Evolutionary conservation across 179 eudicot genomes (phyloP).

Genomic region (Camellia oleifera): DNA sequence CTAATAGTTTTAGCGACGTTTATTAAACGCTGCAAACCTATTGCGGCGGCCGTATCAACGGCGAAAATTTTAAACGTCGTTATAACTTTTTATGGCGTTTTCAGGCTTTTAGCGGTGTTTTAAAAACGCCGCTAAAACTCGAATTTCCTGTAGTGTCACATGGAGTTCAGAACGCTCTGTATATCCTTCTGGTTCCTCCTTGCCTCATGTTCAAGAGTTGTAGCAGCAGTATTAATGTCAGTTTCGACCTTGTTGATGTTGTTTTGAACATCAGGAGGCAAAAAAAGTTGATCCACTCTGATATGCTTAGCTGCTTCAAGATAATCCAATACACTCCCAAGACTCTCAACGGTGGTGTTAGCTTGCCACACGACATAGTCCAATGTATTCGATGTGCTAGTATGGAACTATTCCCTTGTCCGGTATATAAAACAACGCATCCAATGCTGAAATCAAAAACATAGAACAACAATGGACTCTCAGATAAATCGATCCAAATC

Average conservation of each 20-base stretch:
- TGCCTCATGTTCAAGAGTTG: conserved; percentile 28
- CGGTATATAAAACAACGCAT: conserved; percentile 44
- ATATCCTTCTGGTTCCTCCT: conserved; percentile 30
- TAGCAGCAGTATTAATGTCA: conserved; percentile 27
- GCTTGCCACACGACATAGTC: conserved; percentile 37
- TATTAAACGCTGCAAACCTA: no score
- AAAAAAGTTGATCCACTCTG: conserved; percentile 20
- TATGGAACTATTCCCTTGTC: conserved; percentile 53
- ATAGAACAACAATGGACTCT: conserved; percentile 2
- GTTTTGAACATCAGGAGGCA: conserved; percentile 36
- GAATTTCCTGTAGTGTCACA: conserved; percentile 19
- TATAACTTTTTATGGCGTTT: no score
- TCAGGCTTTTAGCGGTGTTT: no score
- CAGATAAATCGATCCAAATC: neutral
- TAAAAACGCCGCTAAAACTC: no score
- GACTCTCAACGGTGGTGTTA: conserved; percentile 34
- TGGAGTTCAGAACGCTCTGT: conserved; percentile 19
- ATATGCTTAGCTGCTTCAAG: conserved; percentile 36
- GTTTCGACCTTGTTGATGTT: conserved; percentile 30
- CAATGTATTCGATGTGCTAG: conserved; percentile 33
- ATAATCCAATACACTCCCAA: conserved; percentile 33
- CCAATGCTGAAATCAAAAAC: conserved; percentile 37
- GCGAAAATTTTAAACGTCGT: no score
- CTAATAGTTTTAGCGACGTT: no score
- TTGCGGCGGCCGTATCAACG: no score